A percentile compares a stretch with the other conserved stretches of the same genome.
These are phyloP conservation scores for Atkinsonella texensis DNA, from an alignment of 2,329 filamentous ascomycete species.

Conservation along the genomic window DNA sequence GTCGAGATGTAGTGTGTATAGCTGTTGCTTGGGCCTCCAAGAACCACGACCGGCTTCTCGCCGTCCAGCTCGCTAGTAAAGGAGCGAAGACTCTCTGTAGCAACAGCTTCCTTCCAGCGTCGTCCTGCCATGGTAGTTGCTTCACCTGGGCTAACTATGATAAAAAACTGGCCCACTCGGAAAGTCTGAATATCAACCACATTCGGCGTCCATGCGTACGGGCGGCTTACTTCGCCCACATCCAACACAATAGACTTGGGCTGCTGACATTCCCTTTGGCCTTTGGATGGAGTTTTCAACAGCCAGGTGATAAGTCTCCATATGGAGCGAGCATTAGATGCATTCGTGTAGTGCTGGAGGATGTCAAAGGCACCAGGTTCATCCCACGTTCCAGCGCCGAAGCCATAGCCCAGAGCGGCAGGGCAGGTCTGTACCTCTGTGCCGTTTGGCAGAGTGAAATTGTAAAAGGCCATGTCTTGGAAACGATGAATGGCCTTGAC, in stretches of 20 bases:
- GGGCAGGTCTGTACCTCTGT: conserved; percentile 63
- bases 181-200: conserved; percentile 79
- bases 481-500: conserved; percentile 75
- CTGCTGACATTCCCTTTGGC: conserved; percentile 63
- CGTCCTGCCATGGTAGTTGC: conserved; percentile 86
- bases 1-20: conserved; percentile 74
- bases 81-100: conserved; percentile 31
- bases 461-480: conserved; percentile 62
- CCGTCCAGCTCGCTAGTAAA: conserved; percentile 27
- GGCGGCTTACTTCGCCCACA: conserved; percentile 61
- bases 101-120: conserved; percentile 66
- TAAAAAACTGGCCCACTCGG: conserved; percentile 70
- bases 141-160: conserved; percentile 78
- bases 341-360: conserved; percentile 65
- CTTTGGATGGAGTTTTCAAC: conserved; percentile 53
- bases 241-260: conserved; percentile 81
- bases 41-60: conserved; percentile 55
- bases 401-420: conserved; percentile 77
- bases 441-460: conserved; percentile 61
- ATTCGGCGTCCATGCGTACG: conserved; percentile 80
- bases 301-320: conserved; percentile 65
- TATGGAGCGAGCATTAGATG: conserved; percentile 58
- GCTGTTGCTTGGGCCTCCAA: conserved; percentile 79
- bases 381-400: conserved; percentile 82
- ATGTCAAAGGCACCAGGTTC: conserved; percentile 85